Conservation (phyloP, 2,329 filamentous ascomycete species). For the Penicillium sp. region DNA sequence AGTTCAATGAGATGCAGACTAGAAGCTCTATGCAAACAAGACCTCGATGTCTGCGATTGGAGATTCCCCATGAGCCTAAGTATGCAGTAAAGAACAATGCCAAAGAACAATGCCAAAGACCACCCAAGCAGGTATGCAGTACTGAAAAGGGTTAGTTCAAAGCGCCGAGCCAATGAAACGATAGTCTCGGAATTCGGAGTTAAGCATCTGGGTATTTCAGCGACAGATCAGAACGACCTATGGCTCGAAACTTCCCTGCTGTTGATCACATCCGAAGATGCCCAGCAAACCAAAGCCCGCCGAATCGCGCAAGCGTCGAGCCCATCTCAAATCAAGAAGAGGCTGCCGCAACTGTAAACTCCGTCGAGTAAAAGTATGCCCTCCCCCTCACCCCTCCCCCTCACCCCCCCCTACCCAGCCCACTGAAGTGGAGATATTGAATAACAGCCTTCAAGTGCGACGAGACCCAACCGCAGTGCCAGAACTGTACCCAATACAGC, state of each 20-base stretch:
- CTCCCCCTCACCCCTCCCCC: too few species aligned
- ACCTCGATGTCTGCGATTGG: too few species aligned
- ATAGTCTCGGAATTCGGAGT: background rate
- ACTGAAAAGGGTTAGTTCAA: background rate
- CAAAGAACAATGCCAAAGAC: too few species aligned
- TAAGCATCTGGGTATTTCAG: background rate
- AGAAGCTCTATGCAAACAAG: too few species aligned
- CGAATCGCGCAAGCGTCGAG: slow-evolving; percentile 11
- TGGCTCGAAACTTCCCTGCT: too few species aligned
- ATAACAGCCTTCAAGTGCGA: slow-evolving; percentile 47
- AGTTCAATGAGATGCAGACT: too few species aligned
- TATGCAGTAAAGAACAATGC: too few species aligned
- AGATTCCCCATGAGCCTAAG: too few species aligned
- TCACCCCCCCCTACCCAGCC: too few species aligned
- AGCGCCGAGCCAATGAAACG: background rate
- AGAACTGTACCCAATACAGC: slow-evolving; percentile 50
- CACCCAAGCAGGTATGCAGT: too few species aligned
- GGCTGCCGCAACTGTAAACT: slow-evolving; percentile 57
- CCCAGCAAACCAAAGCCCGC: background rate
- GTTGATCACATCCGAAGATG: background rate
- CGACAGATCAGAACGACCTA: too few species aligned
- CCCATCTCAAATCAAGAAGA: slow-evolving; percentile 55
- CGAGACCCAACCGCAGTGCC: slow-evolving; percentile 52
- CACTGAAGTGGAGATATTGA: slow-evolving; percentile 20
- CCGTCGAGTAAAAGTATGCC: slow-evolving; percentile 15